These are phyloP conservation scores for Geotrichum fermentans DNA, from an alignment of 1,139 yeast species.

Conservation along the genomic window DNA sequence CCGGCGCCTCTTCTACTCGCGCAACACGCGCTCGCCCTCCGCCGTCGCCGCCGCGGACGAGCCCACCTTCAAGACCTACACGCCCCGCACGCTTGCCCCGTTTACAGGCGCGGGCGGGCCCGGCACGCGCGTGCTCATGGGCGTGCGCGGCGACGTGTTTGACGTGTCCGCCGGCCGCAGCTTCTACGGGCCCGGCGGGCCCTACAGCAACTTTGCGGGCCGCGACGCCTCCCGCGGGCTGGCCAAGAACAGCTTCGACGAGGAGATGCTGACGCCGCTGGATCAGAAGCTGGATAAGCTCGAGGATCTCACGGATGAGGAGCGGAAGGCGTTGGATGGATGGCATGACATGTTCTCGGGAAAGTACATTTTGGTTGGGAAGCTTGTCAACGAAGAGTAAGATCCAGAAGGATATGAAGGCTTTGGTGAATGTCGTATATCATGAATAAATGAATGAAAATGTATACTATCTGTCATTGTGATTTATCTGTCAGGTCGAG, in stretches of 20 bases:
- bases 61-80: conserved; percentile 60
- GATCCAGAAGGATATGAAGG: too few species aligned
- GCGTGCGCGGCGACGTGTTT: conserved; percentile 77
- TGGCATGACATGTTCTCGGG: conserved; percentile 80
- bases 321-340: conserved; percentile 62
- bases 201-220: conserved; percentile 93
- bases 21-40: not conserved
- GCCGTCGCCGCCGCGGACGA: not conserved
- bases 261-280: conserved; percentile 37
- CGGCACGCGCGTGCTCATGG: conserved; percentile 69
- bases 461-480: too few species aligned
- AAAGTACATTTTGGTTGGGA: conserved; percentile 45
- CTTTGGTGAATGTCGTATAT: too few species aligned
- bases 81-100: conserved; percentile 58
- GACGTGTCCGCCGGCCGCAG: conserved; percentile 78
- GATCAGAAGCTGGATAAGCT: conserved; percentile 65
- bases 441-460: too few species aligned
- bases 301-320: conserved; percentile 56
- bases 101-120: conserved; percentile 52
- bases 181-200: conserved; percentile 96
- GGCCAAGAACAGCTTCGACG: conserved; percentile 84
- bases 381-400: conserved; percentile 27
- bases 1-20: conserved; percentile 20
- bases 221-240: conserved; percentile 94
- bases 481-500: too few species aligned